Conservation (phyloP, 2,329 filamentous ascomycete species). For the Alternaria sp. region DNA sequence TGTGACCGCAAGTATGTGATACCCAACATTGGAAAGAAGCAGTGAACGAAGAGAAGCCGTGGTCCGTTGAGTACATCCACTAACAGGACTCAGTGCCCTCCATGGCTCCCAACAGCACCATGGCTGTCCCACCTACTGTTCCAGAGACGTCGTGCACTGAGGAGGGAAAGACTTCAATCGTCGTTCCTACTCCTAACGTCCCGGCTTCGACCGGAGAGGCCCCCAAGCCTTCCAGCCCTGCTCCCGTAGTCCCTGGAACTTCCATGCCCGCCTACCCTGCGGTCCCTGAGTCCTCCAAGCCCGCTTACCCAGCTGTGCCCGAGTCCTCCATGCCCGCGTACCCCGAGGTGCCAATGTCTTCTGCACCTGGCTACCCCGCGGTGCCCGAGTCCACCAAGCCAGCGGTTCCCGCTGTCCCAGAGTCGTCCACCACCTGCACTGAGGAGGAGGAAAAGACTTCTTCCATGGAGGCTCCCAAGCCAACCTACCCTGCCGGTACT, state of each 20-base stretch:
- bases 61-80: neutral
- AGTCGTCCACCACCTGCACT: constrained; percentile 70
- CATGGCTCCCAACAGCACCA: constrained; percentile 38
- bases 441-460: constrained; percentile 62
- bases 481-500: constrained; percentile 5
- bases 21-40: neutral
- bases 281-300: constrained; percentile 25
- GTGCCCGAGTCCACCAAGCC: constrained; percentile 14
- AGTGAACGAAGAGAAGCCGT: neutral
- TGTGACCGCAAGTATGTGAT: constrained; percentile 57
- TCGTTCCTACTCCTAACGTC: constrained; percentile 50
- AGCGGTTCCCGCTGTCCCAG: constrained; percentile 8
- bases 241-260: constrained; percentile 13
- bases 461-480: constrained; percentile 4
- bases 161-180: constrained; percentile 64
- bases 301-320: constrained; percentile 30
- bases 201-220: constrained; percentile 23
- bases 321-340: constrained; percentile 32
- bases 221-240: constrained; percentile 15
- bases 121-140: constrained; percentile 41
- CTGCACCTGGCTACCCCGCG: constrained; percentile 4
- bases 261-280: constrained; percentile 28
- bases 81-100: constrained; percentile 33
- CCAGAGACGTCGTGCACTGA: constrained; percentile 75
- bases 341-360: constrained; percentile 16